These are phyloP conservation scores for Candida nemodendra DNA, from an alignment of 805 yeast species.

Conservation along the genomic window DNA sequence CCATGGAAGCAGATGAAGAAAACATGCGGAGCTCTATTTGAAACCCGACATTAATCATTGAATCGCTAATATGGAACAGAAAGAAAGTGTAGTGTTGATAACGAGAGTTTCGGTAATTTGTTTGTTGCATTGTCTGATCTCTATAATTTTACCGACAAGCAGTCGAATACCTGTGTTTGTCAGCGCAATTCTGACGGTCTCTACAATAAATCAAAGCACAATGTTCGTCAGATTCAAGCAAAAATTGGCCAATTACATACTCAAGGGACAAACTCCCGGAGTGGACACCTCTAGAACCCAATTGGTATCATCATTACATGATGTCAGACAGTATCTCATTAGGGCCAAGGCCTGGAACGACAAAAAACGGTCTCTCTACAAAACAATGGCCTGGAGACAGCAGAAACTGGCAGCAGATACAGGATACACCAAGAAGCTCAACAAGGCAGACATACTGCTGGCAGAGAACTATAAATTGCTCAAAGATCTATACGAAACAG, in stretches of 20 bases:
- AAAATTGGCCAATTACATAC: conserved; percentile 2
- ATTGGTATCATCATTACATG: conserved; percentile 40
- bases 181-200: conserved; percentile 29
- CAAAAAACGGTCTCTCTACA: conserved; percentile 41
- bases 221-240: conserved; percentile 22
- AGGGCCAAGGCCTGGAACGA: conserved; percentile 45
- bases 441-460: conserved; percentile 46
- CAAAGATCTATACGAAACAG: conserved; percentile 40
- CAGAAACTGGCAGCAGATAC: conserved; percentile 51
- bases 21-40: too few species aligned
- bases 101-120: conserved; percentile 30
- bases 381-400: conserved; percentile 52
- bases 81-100: conserved; percentile 24
- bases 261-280: conserved; percentile 7
- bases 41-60: not conserved
- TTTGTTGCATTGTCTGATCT: conserved; percentile 22
- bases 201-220: conserved; percentile 26
- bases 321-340: conserved; percentile 43
- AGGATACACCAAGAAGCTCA: conserved; percentile 55
- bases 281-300: conserved; percentile 24
- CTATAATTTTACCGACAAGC: conserved; percentile 22
- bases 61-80: not conserved
- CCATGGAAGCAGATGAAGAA: too few species aligned
- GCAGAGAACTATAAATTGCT: conserved; percentile 48
- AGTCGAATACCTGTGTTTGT: conserved; percentile 23